Evolutionary conservation across 352 stramenopile genomes (phyloP), one percentile per base, ranked within the genome.

Genomic region (Pythium graminicola): DNA sequence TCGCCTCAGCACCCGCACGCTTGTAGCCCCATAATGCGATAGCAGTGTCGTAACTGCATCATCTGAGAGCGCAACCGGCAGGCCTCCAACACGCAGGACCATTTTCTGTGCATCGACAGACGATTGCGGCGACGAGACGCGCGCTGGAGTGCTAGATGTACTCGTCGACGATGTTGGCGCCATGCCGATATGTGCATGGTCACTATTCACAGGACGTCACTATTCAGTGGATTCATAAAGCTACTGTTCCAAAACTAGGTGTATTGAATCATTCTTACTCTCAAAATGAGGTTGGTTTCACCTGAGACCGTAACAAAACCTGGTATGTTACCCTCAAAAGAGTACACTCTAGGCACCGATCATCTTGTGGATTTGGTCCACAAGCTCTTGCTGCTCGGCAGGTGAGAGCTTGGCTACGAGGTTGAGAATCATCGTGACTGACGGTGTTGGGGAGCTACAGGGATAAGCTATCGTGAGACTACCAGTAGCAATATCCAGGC

Each of bases 351-450:
- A 42, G 32, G 22, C 33, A 23, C 8, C 17, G 47, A 54, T 28
- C 28, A 84, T 61, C 41, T 87, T 74, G 58, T 85, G 75, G 50
- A 93, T 71, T 33, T 77, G 65, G 46, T 76, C 54, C 19, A 93
- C 33, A 31, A 90, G 64, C 47, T 93, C 77, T 20, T 65, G 58
- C 65, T 93, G 84, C 64, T 93, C 73, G 16, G 81, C 74, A 28
- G 69, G 24, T 44, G 73, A 74, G 44, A 93, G 60, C 50, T 80
- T 75, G 29, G 65, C 60, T 51, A 89, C 73, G 24, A 86, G 75
- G 54, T 89, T 86, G 22, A 93, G n/a, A 33, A 93, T 85, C 65
- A 84, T 69, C 17, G 66, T 65, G 38, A 89, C 64, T 22, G 79
- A 86, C 40, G 79, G 76, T 35, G 62, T 71, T 32, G 64, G 66